Evolutionary conservation across 2,329 filamentous ascomycete species (phyloP), one percentile per base, ranked within the genome.

Genomic region (Phialophora verrucosa): DNA sequence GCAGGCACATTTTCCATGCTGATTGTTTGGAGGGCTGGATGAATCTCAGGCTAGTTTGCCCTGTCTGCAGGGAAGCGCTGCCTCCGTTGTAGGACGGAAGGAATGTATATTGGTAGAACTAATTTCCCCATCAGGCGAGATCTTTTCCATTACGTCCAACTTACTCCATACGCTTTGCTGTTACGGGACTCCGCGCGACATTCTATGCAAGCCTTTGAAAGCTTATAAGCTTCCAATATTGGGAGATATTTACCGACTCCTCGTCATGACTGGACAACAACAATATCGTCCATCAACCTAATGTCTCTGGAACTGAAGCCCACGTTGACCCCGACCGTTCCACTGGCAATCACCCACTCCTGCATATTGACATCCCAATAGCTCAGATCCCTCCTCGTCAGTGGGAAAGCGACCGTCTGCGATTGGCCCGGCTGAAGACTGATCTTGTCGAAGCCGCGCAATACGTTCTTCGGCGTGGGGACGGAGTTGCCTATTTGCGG

Each of bases 11-110:
- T 57, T 99, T 99, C 77, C 95, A 99, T 76, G 95, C 89, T 64
- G 83, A 85, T 35, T 99, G 95, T 78, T 81, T 99, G 72, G 94
- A 98, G 80, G 93, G 92, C 47, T 98, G 95, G 95, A 95, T 99
- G 91, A 86, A 91, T 75, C 93, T 96, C 77, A 83, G 94, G 65
- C 79, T 99, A 74, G 92, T 97, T 80, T 99, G 95, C 80, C 95
- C 95, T 0, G 97, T 97, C 71, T 98, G 95, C 79, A 85, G 95
- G 72, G 93, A 97, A 80, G 90, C 91, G 66, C 78, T 98, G 74
- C 94, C 94, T 59, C 92, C 93, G 51, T 79, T 97, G 76, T 97
- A 59, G 53, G 53, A 55, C n/a, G 29, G 53, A 25, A 55, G 53
- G 4, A 20, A 55, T 55, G 53, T n/a, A 17, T 4, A 55, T 55